Evolutionary conservation across 306 rosid genomes (phyloP), one percentile per base, ranked within the genome.

Genomic region (Ochetophila trinervis): DNA sequence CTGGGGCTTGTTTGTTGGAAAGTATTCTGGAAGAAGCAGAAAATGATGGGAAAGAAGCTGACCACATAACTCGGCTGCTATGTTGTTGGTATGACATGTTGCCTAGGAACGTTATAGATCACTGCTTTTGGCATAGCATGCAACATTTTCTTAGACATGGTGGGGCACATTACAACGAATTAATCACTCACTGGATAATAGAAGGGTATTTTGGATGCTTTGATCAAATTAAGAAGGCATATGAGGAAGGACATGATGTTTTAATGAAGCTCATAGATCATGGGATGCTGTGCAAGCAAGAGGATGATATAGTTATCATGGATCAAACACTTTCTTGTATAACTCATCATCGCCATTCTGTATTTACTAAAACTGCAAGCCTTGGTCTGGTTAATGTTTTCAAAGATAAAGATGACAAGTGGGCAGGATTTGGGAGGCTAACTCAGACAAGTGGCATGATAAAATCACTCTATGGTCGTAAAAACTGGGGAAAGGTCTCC

Each of bases 141-240:
- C 68, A 58, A 13, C 53, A 75, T 30, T 68, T 80, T 32, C 1
- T 36, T 53, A 48, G 34, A 12, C 58, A 63, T 22, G 24, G 21
- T 45, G 62, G 76, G 60, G 52, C 76, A 22, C 81, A 72, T 72
- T 72, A 72, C 78, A 71, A 72, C 27, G 81, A 72, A 47, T 62
- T 76, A 69, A 80, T 80, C 27, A 55, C 69, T 13, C 71, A 60
- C 53, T 80, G 84, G 84, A 75, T 79, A 66, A 49, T 79, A 51
- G 84, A 79, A 70, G 75, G 74, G 57, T 71, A 62, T 54, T 34
- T 79, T 3, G 72, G 62, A 56, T 27, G 14, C 17, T 3, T 34
- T 37, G 68, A 62, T 44, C 58, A 42, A 58, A 44, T 79, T 8
- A 67, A 63, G 45, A 22, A 79, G 49, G 72, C 61, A 13, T 79